Evolutionary conservation across 169 alveolate species (phyloP).

Genomic region (Cryptosporidium sp.): DNA sequence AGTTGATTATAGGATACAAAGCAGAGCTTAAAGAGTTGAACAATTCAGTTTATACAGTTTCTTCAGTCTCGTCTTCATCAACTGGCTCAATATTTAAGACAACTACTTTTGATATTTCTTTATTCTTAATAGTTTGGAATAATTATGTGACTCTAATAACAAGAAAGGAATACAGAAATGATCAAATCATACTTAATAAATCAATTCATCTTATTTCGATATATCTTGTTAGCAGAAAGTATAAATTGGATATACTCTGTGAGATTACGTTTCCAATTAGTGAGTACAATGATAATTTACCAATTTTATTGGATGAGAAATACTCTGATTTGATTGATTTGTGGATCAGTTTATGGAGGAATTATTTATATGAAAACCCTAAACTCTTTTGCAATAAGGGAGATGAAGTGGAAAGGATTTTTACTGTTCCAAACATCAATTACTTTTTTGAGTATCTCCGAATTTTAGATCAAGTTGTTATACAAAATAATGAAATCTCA

Average conservation of each 20-base stretch:
- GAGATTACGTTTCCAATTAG: conserved; percentile 37
- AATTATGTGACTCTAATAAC: conserved; percentile 18
- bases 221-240: conserved; percentile 31
- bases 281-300: conserved; percentile 2
- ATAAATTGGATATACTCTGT: conserved; percentile 57
- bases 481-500: neutral
- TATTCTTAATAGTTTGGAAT: conserved; percentile 50
- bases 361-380: conserved; percentile 31
- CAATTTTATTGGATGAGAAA: conserved; percentile 6
- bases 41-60: conserved; percentile 20
- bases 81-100: neutral
- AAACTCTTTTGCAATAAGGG: neutral
- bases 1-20: conserved; percentile 17
- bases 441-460: conserved; percentile 22
- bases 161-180: neutral
- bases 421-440: conserved; percentile 35
- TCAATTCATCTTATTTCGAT: conserved; percentile 10
- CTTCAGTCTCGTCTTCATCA: conserved; percentile 37
- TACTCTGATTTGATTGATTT: neutral
- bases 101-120: conserved; percentile 44
- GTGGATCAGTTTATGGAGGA: conserved; percentile 30
- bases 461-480: conserved; percentile 26
- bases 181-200: neutral
- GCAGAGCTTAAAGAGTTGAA: neutral
- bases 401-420: conserved; percentile 25